A percentile compares a stretch with the other conserved stretches of the same genome.
Evolutionary conservation across 1,139 yeast species (phyloP).

Genomic region (Blastobotrys aristatus): DNA sequence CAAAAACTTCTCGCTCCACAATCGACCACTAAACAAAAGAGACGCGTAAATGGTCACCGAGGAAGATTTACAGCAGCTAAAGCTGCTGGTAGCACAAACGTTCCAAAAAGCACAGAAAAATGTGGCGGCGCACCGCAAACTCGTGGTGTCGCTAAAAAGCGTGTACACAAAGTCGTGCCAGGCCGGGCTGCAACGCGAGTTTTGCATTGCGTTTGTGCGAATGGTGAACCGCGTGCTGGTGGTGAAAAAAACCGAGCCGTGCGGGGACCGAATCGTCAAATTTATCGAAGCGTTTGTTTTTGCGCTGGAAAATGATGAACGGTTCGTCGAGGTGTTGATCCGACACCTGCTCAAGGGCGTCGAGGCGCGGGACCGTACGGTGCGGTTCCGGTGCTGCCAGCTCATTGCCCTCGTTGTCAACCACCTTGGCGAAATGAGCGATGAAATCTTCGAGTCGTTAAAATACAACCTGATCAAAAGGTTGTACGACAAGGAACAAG

Average conservation of each 20-base stretch:
- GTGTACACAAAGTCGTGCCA: slow-evolving; percentile 54
- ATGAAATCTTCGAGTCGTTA: slow-evolving; percentile 60
- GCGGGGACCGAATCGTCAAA: slow-evolving; percentile 75
- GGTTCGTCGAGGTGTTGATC: slow-evolving; percentile 58
- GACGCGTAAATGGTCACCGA: slow-evolving; percentile 13
- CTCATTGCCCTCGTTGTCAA: slow-evolving; percentile 68
- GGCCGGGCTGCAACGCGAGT: slow-evolving; percentile 51
- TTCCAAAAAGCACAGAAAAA: slow-evolving; percentile 79
- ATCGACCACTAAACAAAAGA: background rate
- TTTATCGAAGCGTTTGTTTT: slow-evolving; percentile 64
- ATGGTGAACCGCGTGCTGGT: slow-evolving; percentile 62
- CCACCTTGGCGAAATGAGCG: slow-evolving; percentile 71
- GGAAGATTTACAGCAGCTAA: slow-evolving; percentile 22
- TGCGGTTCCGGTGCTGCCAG: slow-evolving; percentile 77
- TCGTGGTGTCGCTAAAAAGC: slow-evolving; percentile 56
- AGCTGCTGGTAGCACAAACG: slow-evolving; percentile 47
- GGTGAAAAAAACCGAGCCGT: slow-evolving; percentile 61
- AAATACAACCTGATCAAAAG: slow-evolving; percentile 59
- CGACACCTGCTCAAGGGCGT: slow-evolving; percentile 69
- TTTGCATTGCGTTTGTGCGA: slow-evolving; percentile 54
- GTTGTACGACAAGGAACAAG: slow-evolving; percentile 71
- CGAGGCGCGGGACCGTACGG: slow-evolving; percentile 69
- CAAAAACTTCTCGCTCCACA: no score
- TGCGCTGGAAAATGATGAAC: slow-evolving; percentile 40
- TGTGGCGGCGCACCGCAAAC: slow-evolving; percentile 71